Conservation (phyloP, 2,329 filamentous ascomycete species). For the Colletotrichum abscissum region DNA sequence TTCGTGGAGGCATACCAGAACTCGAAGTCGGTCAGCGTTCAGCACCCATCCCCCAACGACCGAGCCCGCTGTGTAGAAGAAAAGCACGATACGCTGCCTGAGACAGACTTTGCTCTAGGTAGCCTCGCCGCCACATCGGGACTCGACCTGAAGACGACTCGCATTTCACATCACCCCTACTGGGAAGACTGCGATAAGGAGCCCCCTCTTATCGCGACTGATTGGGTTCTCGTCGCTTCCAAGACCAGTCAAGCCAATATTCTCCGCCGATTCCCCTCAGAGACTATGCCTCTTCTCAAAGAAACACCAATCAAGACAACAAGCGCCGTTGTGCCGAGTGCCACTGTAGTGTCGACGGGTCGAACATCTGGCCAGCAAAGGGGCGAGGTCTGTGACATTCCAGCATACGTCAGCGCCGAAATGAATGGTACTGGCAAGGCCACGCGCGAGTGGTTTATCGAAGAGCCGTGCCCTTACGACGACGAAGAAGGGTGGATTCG, state of each 20-base stretch:
- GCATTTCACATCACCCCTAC: conserved; percentile 56
- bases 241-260: conserved; percentile 51
- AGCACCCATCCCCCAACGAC: conserved; percentile 56
- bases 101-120: conserved; percentile 47
- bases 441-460: conserved; percentile 59
- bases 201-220: conserved; percentile 54
- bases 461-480: conserved; percentile 50
- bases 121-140: conserved; percentile 53
- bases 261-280: conserved; percentile 52
- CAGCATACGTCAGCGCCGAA: conserved; percentile 52
- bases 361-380: conserved; percentile 56
- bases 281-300: conserved; percentile 43
- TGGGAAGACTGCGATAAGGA: conserved; percentile 56
- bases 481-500: conserved; percentile 57
- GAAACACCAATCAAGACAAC: conserved; percentile 47
- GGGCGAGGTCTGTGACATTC: conserved; percentile 55
- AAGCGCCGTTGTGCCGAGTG: conserved; percentile 47
- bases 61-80: conserved; percentile 48
- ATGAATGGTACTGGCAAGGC: conserved; percentile 54
- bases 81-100: conserved; percentile 50
- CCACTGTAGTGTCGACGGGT: conserved; percentile 52
- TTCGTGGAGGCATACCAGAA: conserved; percentile 51
- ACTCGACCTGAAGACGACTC: conserved; percentile 53
- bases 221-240: conserved; percentile 55
- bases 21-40: conserved; percentile 43